Evolutionary conservation across 148 eudicot genomes (phyloP).

Genomic region (Pharnaceum exiguum): DNA sequence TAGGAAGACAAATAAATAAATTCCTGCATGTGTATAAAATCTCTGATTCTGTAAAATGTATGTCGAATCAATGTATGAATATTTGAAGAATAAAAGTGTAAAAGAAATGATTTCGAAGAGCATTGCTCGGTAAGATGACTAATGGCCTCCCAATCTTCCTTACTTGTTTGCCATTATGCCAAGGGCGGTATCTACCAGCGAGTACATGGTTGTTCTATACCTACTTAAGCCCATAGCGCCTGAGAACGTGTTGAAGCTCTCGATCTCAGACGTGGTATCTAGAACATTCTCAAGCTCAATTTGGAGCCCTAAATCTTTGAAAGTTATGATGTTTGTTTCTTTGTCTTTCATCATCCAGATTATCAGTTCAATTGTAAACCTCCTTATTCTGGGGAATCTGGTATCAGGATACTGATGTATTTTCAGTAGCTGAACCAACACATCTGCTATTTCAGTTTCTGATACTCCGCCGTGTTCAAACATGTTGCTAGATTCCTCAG

Average conservation of each 20-base stretch:
- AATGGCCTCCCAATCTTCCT: too few species aligned
- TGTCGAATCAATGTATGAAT: too few species aligned
- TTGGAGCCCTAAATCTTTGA: slow-evolving; percentile 51
- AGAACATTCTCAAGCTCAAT: slow-evolving; percentile 55
- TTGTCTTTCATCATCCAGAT: slow-evolving; percentile 79
- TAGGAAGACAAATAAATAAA: too few species aligned
- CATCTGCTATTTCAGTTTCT: slow-evolving; percentile 46
- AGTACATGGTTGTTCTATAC: slow-evolving; percentile 45
- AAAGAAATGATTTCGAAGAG: too few species aligned
- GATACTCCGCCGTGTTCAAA: slow-evolving; percentile 38
- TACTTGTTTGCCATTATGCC: slow-evolving; percentile 30
- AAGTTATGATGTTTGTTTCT: slow-evolving; percentile 27
- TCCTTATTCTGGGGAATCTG: slow-evolving; percentile 66
- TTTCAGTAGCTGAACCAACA: slow-evolving; percentile 49
- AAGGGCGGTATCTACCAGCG: slow-evolving; percentile 56
- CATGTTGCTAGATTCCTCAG: slow-evolving; percentile 44
- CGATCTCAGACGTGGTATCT: slow-evolving; percentile 80
- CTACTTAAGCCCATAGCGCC: slow-evolving; percentile 77
- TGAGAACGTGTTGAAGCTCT: slow-evolving; percentile 73
- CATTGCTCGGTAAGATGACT: too few species aligned
- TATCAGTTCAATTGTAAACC: slow-evolving; percentile 74
- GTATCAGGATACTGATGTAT: slow-evolving; percentile 47
- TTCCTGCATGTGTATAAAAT: too few species aligned
- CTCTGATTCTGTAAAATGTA: too few species aligned
- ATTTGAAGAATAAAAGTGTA: too few species aligned